Evolutionary conservation across 768 basidiomycete species (phyloP).

Genomic region (Termitomyces sp.): DNA sequence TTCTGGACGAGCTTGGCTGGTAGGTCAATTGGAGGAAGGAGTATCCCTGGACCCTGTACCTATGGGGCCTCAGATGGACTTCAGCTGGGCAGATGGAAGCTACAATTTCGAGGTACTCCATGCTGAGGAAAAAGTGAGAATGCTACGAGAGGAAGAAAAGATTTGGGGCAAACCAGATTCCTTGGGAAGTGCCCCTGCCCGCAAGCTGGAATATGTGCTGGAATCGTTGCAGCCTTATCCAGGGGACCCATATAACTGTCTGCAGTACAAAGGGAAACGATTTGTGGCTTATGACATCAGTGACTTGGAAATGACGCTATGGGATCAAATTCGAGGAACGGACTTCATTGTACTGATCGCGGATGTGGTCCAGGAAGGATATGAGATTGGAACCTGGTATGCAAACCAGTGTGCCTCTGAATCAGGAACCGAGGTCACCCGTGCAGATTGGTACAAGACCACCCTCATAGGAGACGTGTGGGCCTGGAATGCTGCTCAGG

Average conservation of each 20-base stretch:
- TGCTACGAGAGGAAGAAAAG: background rate
- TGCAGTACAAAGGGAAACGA: background rate
- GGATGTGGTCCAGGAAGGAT: background rate
- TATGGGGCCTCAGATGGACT: too few species aligned
- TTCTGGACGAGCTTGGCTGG: too few species aligned
- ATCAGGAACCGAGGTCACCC: too few species aligned
- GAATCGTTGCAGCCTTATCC: background rate
- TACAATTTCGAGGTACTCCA: background rate
- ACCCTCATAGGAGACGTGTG: too few species aligned
- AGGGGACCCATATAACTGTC: accelerated
- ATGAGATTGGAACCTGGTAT: background rate
- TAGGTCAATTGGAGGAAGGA: too few species aligned
- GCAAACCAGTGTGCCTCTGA: too few species aligned
- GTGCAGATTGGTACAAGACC: too few species aligned
- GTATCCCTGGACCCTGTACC: too few species aligned
- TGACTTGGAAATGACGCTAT: background rate
- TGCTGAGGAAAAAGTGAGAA: accelerated
- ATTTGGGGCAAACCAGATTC: accelerated
- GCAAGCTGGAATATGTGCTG: background rate
- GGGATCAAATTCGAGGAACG: background rate
- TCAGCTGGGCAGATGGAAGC: background rate
- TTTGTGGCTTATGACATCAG: background rate
- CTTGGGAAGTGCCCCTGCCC: background rate
- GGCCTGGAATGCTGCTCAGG: too few species aligned
- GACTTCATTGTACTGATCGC: background rate